Base-by-base conservation (phyloP, 306 rosid species). In the Acacia acuminata region DNA sequence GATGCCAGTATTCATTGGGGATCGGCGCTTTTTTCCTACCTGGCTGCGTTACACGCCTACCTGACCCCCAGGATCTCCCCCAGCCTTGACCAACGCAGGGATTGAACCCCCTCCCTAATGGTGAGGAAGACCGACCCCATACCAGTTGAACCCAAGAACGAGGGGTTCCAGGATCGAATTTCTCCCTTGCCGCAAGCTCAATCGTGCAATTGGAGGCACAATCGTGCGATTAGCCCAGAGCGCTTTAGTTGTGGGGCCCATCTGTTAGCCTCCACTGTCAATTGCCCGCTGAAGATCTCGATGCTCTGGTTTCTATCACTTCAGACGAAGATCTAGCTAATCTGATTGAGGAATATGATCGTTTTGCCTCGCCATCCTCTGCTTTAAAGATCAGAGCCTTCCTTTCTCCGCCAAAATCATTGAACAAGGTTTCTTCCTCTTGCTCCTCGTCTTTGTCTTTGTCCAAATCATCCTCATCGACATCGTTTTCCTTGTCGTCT, bases 301-400 rank as follows among this genome's bases (percentile, higher is more conserved):
- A 90, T 80, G 89, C 96, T 73, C 70, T 91, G n/a, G 90, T 91
- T 3, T 88, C 96, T 77, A 79, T 90, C 72, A 91, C 90, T 64
- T 88, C 85, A 47, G 92, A 91, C 60, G 96, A 91, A 86, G 96
- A 91, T 61, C 90, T 91, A 19, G 83, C 77, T 7, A 90, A 89
- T 81, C 88, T 91, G 73, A 78, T 88, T 45, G 93, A 91, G 82
- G 96, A 91, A 74, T 91, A 90, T 71, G 93, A 91, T 78, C 85
- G 82, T 47, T 79, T 79, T 24, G 83, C 90, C 14, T 67, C 91
- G 15, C 81, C 86, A 2, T 80, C 82, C 36, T 83, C 85, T 22
- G 78, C 78, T 25, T 75, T 91, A 79, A 91, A 91, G 90, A 85
- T 91, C 87, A 90, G 92, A 85, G 91, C 92, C 25, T 87, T 89